A percentile compares a stretch with the other conserved stretches of the same genome.
Evolutionary conservation across 1,139 yeast species (phyloP).

Genomic region (Meyerozyma carpophila): DNA sequence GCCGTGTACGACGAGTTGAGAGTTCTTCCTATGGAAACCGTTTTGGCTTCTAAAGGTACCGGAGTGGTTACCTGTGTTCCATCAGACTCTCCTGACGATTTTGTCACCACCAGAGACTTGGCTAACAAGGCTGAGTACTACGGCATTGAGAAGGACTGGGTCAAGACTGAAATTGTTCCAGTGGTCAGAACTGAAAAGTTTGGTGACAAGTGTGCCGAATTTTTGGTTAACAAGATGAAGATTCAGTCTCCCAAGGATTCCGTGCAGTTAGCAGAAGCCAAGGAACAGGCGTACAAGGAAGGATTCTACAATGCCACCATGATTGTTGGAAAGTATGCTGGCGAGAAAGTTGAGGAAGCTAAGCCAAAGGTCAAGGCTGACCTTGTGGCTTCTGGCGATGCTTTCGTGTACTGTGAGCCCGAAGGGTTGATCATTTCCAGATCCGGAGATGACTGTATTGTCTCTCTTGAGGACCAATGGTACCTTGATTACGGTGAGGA

Average conservation of each 20-base stretch:
- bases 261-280: constrained; percentile 82
- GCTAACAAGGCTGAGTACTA: constrained; percentile 89
- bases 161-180: constrained; percentile 63
- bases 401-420: constrained; percentile 92
- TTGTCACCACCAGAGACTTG: constrained; percentile 76
- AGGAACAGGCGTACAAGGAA: constrained; percentile 93
- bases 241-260: constrained; percentile 94
- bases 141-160: constrained; percentile 85
- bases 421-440: constrained; percentile 86
- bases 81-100: constrained; percentile 97
- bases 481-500: constrained; percentile 97
- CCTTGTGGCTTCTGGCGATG: constrained; percentile 68
- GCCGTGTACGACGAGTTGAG: constrained; percentile 67
- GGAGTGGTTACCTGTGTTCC: constrained; percentile 99
- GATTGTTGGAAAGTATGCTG: constrained; percentile 76
- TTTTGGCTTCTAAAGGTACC: constrained; percentile 92
- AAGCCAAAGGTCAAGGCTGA: constrained; percentile 84
- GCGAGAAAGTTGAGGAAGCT: constrained; percentile 87
- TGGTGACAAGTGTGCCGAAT: constrained; percentile 88
- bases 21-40: constrained; percentile 96
- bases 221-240: constrained; percentile 77
- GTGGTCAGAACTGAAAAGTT: constrained; percentile 77
- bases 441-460: constrained; percentile 96
- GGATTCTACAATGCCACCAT: constrained; percentile 89
- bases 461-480: constrained; percentile 98